Evolutionary conservation across 139 green algal genomes (phyloP).

Genomic region (Coccomyxa sp.): DNA sequence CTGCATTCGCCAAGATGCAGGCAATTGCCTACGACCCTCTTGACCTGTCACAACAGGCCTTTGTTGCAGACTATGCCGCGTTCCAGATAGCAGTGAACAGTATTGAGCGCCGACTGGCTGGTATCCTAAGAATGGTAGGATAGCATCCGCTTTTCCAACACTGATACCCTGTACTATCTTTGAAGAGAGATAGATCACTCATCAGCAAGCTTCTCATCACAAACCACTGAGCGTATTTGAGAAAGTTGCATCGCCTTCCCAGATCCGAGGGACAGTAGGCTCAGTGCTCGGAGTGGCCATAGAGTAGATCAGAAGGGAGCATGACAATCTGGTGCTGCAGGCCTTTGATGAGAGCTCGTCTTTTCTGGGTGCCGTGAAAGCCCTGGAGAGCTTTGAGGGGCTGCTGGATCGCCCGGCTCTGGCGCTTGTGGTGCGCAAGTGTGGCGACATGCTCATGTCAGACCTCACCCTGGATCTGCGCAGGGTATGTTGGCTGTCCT

Average conservation of each 20-base stretch:
- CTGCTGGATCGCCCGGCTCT: slow-evolving; percentile 84
- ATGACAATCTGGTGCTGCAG: no score
- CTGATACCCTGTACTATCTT: background rate
- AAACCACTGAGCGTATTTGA: no score
- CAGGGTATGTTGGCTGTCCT: slow-evolving; percentile 22
- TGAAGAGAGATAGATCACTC: background rate
- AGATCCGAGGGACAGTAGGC: no score
- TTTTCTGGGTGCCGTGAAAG: slow-evolving; percentile 80
- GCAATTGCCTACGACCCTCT: slow-evolving; percentile 77
- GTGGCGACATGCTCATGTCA: slow-evolving; percentile 56
- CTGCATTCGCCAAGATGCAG: slow-evolving; percentile 69
- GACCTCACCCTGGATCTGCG: slow-evolving; percentile 51
- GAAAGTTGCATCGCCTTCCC: no score
- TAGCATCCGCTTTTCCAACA: background rate
- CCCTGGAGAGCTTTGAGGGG: slow-evolving; percentile 85
- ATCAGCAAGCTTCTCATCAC: background rate
- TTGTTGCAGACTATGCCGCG: slow-evolving; percentile 63
- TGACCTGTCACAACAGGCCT: slow-evolving; percentile 65
- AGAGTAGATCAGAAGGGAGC: no score
- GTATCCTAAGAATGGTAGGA: slow-evolving; percentile 74
- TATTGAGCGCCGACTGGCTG: slow-evolving; percentile 78
- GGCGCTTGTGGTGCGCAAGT: slow-evolving; percentile 66
- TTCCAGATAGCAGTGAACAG: slow-evolving; percentile 66
- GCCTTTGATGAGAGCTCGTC: slow-evolving; percentile 82
- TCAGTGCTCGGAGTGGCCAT: no score